phyloP scores from a whole-genome alignment of 352 stramenopile genomes.

The Elongisporangium prolatum region DNA sequence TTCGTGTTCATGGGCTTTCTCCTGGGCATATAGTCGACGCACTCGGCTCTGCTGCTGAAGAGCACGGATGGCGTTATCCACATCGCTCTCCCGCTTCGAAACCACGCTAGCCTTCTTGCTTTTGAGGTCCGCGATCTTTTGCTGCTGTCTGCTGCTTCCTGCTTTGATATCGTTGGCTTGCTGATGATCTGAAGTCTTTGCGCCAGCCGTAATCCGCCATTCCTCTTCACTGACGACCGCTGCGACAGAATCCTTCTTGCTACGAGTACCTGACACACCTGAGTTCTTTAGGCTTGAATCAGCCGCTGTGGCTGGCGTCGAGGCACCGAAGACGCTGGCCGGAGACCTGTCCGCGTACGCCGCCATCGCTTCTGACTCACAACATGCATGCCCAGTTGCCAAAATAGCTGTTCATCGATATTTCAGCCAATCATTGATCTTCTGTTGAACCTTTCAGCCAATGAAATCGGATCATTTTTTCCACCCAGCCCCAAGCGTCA shows the following conservation, averaged over 20 bases:
- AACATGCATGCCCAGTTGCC: neutral
- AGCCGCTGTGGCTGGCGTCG: neutral
- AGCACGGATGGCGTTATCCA: neutral
- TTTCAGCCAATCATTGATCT: neutral
- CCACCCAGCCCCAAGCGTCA: neutral
- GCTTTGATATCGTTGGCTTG: neutral
- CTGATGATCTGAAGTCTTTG: neutral
- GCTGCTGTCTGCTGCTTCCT: neutral
- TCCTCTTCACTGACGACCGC: neutral
- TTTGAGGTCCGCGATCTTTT: neutral
- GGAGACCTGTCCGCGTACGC: conserved; percentile 35
- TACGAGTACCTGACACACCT: neutral
- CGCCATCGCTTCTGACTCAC: neutral
- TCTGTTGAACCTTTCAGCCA: neutral
- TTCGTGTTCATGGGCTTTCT: neutral
- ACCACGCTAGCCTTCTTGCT: neutral
- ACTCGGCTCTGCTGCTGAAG: neutral
- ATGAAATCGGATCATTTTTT: neutral
- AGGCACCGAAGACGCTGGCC: conserved; percentile 33
- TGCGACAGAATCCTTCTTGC: neutral
- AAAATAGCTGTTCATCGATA: neutral
- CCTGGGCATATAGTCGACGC: neutral
- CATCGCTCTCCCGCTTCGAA: neutral
- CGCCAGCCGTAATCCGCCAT: neutral
- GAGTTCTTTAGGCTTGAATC: neutral